Percentiles rank a stretch among this genome's conserved stretches.
phyloP scores from a whole-genome alignment of 140 eudicot genomes.

The Anethum foeniculum region DNA sequence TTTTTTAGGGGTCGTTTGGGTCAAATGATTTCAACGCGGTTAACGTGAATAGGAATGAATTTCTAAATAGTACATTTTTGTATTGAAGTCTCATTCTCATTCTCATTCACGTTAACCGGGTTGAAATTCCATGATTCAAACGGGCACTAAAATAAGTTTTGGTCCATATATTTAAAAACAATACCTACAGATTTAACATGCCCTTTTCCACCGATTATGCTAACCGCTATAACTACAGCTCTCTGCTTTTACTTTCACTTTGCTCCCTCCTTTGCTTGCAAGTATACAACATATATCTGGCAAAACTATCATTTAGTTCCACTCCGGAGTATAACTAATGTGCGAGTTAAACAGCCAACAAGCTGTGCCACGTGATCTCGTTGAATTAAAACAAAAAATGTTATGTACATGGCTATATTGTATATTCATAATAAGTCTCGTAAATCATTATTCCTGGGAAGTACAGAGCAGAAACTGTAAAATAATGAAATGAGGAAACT shows the following conservation, averaged over 20 bases:
- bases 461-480: not conserved
- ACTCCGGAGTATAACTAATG: not conserved
- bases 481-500: not conserved
- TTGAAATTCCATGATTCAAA: too few species aligned
- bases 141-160: too few species aligned
- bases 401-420: not conserved
- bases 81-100: too few species aligned
- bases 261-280: not conserved
- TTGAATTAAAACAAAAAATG: not conserved
- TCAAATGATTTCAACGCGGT: too few species aligned
- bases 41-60: too few species aligned
- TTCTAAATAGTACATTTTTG: too few species aligned
- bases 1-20: too few species aligned
- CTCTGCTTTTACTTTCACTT: conserved; percentile 6
- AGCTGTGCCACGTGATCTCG: too few species aligned
- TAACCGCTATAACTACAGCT: not conserved
- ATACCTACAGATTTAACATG: not conserved
- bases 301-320: not conserved
- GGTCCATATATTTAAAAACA: not conserved
- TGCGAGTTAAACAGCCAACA: too few species aligned
- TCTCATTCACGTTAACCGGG: too few species aligned
- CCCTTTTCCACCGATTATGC: not conserved
- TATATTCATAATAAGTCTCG: not conserved
- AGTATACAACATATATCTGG: not conserved
- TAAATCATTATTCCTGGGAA: not conserved